phyloP scores from a whole-genome alignment of 73 alveolate species.

The Uronychia binucleata region DNA sequence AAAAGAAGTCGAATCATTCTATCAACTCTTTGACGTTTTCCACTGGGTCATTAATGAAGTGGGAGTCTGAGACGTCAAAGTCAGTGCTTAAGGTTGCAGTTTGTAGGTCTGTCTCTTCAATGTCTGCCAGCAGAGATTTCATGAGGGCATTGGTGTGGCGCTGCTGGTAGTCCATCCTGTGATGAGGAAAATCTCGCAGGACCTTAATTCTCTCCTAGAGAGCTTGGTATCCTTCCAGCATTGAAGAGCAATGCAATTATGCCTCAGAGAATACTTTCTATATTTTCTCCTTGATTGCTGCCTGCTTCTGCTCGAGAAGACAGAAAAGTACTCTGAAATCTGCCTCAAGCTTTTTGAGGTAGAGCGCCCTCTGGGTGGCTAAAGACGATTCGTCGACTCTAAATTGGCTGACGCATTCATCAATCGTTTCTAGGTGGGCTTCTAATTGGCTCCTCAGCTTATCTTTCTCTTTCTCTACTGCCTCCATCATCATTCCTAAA shows the following conservation, averaged over 20 bases:
- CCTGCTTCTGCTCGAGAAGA: not conserved
- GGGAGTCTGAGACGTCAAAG: constrained; percentile 31
- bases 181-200: constrained; percentile 5
- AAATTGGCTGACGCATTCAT: not conserved
- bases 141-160: constrained; percentile 29
- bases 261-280: constrained; percentile 9
- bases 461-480: constrained; percentile 19
- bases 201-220: constrained; percentile 1
- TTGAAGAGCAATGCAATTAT: not conserved
- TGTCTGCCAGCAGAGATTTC: constrained; percentile 22
- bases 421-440: not conserved
- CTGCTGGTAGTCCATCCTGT: constrained; percentile 14
- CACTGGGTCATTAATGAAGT: constrained; percentile 25
- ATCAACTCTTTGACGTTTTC: constrained; percentile 4
- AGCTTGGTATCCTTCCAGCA: constrained; percentile 23
- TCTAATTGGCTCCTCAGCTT: constrained; percentile 4
- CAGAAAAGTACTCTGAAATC: not conserved
- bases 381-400: not conserved
- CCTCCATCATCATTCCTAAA: constrained; percentile 4
- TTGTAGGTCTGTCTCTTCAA: constrained; percentile 13
- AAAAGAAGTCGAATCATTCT: constrained; percentile 20
- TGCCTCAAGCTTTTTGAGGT: not conserved
- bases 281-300: not conserved
- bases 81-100: constrained; percentile 16
- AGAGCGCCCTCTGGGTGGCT: not conserved